A percentile compares a stretch with the other conserved stretches of the same genome.
Evolutionary conservation across 164 flowering plant species (phyloP).

Genomic region (Protea cynaroides): DNA sequence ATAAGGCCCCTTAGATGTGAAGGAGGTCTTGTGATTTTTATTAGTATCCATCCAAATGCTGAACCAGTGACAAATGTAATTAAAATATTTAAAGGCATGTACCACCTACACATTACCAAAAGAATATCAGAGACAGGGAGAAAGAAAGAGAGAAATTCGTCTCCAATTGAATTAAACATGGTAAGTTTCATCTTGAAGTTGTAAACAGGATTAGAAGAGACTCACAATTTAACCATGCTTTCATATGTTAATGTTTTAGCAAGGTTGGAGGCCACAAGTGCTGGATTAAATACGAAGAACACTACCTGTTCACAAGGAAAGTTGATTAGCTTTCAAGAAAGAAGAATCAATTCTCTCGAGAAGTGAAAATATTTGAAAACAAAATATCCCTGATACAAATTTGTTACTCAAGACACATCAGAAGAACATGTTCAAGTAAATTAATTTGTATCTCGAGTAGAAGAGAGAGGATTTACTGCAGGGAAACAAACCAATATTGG

Average conservation of each 20-base stretch:
- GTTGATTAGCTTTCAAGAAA: neutral
- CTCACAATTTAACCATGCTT: constrained; percentile 55
- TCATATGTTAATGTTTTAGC: constrained; percentile 53
- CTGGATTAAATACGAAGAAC: constrained; percentile 67
- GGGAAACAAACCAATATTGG: no score
- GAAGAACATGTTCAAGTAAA: no score
- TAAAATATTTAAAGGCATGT: constrained; percentile 81
- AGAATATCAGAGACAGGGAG: neutral
- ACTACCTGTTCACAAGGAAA: constrained; percentile 43
- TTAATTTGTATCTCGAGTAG: no score
- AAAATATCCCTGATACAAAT: neutral
- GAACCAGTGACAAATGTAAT: constrained; percentile 66
- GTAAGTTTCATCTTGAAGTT: neutral
- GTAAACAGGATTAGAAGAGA: constrained; percentile 4
- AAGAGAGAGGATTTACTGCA: no score
- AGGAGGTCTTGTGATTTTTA: constrained; percentile 52
- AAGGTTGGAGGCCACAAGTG: constrained; percentile 50
- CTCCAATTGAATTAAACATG: neutral
- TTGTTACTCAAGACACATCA: neutral
- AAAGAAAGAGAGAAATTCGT: neutral
- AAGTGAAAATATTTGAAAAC: neutral
- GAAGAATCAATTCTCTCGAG: neutral
- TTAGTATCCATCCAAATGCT: constrained; percentile 57
- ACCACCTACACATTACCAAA: constrained; percentile 56
- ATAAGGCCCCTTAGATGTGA: constrained; percentile 62